Evolutionary conservation across 331 rosid genomes (phyloP), one percentile per base, ranked within the genome.

Genomic region (Pyracantha coccinea): DNA sequence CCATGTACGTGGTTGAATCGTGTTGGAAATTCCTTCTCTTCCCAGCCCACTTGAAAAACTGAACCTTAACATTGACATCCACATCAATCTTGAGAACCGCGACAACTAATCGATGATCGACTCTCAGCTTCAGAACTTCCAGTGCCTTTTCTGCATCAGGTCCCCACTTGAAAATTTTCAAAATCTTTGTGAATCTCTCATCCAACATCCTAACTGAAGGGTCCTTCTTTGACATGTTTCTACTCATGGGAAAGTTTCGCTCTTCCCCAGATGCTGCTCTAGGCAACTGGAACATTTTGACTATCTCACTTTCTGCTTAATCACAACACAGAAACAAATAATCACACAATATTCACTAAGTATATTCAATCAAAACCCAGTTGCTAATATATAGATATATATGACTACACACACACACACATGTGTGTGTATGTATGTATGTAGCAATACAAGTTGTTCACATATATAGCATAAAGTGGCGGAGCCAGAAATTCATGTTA

Each of bases 131-230:
- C 29, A 94, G 77, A 69, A 94, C 96, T 83, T 94, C 95, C 82
- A 92, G 68, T 4, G 99, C 99, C 86, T 88, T 94, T 79, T 94
- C 99, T 23, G 99, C 96, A 83, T 92, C 96, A 59, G 93, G 83
- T 3, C 99, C 99, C 99, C 97, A 94, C 80, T 91, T 94, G 74
- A 94, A 94, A 70, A 94, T 88, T 68, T 87, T 92, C 89, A 94
- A 86, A 73, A 92, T 94, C 87, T 92, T 85, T 59, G 84, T 88
- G 84, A 94, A 94, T 35, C 98, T 85, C 74, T 88, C 99, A 68
- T 91, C 98, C 83, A 94, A 77, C 73, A 61, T 82, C 79, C 93
- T 80, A 72, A 90, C 76, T 61, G 87, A 67, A 19, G 89, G 88
- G 66, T 79, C 86, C 83, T 66, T 90, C 84, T 86, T 82, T 13